These are phyloP conservation scores for Grigorovia yakushimaensis DNA, from an alignment of 805 yeast genomes.

Conservation along the genomic window DNA sequence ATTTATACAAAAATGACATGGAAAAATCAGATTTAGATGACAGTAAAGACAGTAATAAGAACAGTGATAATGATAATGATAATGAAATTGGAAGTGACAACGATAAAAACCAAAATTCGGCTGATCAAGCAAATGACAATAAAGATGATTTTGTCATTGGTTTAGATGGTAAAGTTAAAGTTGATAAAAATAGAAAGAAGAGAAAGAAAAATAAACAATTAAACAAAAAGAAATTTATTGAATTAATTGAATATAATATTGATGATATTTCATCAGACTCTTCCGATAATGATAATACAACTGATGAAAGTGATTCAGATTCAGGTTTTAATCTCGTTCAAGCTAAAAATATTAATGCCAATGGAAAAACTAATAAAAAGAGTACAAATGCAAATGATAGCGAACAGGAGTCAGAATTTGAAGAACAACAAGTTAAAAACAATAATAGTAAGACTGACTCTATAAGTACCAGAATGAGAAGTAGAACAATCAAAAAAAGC, in stretches of 20 bases:
- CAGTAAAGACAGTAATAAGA: conserved; percentile 6
- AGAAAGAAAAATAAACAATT: conserved; percentile 3
- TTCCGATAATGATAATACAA: conserved; percentile 3
- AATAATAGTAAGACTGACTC: background rate
- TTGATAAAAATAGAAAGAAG: background rate
- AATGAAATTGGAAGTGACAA: background rate
- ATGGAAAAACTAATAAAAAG: too few species aligned
- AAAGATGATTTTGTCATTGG: background rate
- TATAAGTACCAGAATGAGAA: conserved; percentile 2
- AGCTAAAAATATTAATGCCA: background rate
- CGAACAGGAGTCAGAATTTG: background rate
- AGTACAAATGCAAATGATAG: background rate
- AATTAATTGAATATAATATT: conserved; percentile 4
- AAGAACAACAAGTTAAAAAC: background rate
- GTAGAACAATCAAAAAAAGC: conserved; percentile 5
- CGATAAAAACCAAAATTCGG: too few species aligned
- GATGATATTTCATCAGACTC: conserved; percentile 2
- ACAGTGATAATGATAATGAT: conserved; percentile 5
- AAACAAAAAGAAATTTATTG: conserved; percentile 4
- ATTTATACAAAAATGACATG: conserved; percentile 10
- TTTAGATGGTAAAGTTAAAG: background rate
- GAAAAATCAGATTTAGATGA: conserved; percentile 11
- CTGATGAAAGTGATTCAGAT: conserved; percentile 1
- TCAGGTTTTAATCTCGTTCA: background rate
- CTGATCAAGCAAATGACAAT: too few species aligned